Percentiles rank a stretch among this genome's conserved stretches.
Conservation (phyloP, 2,329 filamentous ascomycete genomes). For the Diaporthe helianthi region DNA sequence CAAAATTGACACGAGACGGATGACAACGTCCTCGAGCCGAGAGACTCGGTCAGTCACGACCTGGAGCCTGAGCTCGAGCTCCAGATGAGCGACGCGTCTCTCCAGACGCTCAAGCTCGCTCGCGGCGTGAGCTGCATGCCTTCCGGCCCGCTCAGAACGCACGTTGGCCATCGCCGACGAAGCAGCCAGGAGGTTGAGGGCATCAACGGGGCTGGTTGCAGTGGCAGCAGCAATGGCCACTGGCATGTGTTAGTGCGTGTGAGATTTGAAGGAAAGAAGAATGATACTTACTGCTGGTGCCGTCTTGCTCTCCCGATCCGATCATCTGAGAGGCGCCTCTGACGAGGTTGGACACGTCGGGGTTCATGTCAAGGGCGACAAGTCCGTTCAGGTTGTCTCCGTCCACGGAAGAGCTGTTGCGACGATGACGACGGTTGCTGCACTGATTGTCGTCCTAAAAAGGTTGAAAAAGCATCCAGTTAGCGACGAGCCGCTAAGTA, state of each 20-base stretch:
- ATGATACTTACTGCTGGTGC: background rate
- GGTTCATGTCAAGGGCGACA: background rate
- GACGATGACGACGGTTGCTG: background rate
- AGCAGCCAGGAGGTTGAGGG: background rate
- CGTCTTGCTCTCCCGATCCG: background rate
- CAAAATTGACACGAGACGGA: background rate
- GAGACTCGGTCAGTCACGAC: background rate
- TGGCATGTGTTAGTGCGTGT: too few species aligned
- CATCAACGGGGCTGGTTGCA: background rate
- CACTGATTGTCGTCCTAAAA: background rate
- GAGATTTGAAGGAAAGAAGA: too few species aligned
- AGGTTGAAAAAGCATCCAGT: slow-evolving; percentile 5
- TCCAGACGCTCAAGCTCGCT: background rate
- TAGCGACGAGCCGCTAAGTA: slow-evolving; percentile 20
- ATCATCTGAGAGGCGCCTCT: background rate
- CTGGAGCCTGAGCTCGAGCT: background rate
- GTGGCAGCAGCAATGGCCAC: background rate
- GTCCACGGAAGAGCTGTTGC: slow-evolving; percentile 10
- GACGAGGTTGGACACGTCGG: background rate
- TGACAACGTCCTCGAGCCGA: background rate
- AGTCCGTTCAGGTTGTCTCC: background rate
- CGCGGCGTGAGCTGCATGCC: background rate
- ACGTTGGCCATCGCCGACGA: background rate
- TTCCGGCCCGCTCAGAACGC: background rate
- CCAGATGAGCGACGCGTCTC: background rate